Percentiles rank a stretch among this genome's conserved stretches.
phyloP scores from a whole-genome alignment of 23 red algal genomes.

The Gracilaria gracilis region DNA sequence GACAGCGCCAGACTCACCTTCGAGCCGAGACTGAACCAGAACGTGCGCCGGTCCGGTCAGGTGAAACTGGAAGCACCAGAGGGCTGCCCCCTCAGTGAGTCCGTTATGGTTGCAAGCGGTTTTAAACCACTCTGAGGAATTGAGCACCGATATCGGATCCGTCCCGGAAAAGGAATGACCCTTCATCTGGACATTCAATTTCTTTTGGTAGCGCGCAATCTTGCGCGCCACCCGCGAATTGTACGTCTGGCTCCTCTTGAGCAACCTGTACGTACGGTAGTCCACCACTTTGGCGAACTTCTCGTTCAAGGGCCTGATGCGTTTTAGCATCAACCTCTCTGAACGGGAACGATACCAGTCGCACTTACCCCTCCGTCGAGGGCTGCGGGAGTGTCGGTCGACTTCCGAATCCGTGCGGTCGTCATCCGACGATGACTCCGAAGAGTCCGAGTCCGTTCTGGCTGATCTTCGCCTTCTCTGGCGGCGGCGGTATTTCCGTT shows the following conservation, averaged over 20 bases:
- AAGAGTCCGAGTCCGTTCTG: not conserved
- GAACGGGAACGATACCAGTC: not conserved
- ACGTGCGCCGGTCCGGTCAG: not conserved
- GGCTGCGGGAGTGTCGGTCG: not conserved
- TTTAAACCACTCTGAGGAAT: not conserved
- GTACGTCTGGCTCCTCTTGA: not conserved
- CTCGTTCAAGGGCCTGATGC: slow-evolving; percentile 20
- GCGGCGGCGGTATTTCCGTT: not conserved
- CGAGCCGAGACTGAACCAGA: slow-evolving; percentile 5
- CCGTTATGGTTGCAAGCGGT: slow-evolving; percentile 34
- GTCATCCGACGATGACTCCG: not conserved
- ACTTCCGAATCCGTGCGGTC: not conserved
- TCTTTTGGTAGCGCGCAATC: slow-evolving; percentile 22
- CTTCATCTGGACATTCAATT: slow-evolving; percentile 54
- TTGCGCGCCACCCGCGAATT: not conserved
- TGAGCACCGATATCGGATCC: slow-evolving; percentile 39
- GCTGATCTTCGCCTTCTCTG: not conserved
- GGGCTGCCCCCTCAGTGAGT: not conserved
- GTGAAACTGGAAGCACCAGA: slow-evolving; percentile 1
- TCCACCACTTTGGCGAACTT: slow-evolving; percentile 22
- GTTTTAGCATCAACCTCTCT: not conserved
- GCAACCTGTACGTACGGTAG: slow-evolving; percentile 12
- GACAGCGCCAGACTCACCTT: not conserved
- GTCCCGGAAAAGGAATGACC: slow-evolving; percentile 23
- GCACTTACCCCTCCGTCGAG: not conserved